Evolutionary conservation across 345 rosid species (phyloP), one percentile per base, ranked within the genome.

Genomic region (Pugionium cornutum): DNA sequence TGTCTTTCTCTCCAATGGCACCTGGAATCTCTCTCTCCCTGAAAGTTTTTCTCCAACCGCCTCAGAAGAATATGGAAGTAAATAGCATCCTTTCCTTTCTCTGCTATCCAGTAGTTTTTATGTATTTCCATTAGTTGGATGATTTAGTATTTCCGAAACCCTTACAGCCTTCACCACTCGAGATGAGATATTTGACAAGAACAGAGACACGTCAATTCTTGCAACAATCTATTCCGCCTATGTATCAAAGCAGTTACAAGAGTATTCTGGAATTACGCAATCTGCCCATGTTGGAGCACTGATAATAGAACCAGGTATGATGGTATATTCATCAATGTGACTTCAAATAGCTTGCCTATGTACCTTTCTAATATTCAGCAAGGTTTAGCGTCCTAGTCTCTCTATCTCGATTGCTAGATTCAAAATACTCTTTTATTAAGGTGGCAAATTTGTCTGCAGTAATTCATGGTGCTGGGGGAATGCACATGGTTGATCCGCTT

Each of bases 401-500:
- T 29, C 34, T 59, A 42, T 11, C 40, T 11, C 44, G 56, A 3
- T 53, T 62, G 62, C 50, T 62, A 62, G 57, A 50, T 64, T 5
- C 60, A 64, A 48, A 11, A 2, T 49, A 10, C 52, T 55, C n/a
- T 47, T 48, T 28, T 4, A 36, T 11, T 9, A 45, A 70, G 7
- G 4, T 56, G 31, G 37, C 2, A 0, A 43, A 59, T 35, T 69
- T 29, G 57, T 71, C 41, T 79, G 62, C 70, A 94, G 99, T 94
- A 60, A 77, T 94, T 69, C 97, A 88, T 78, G 99, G 80, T 63
- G 79, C 99, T 75, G 99, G 96, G 69, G 99, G 99, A 62, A 94
- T 94, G 99, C 88, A 81, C 67, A 85, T 90, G 96, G 77, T 94
- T 72, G 97, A 94, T 82, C 99, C 97, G 28, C 95, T 94, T 62